These are phyloP conservation scores for Cenchrus purpureus DNA, from an alignment of 176 grass and related monocot genomes.

Conservation along the genomic window DNA sequence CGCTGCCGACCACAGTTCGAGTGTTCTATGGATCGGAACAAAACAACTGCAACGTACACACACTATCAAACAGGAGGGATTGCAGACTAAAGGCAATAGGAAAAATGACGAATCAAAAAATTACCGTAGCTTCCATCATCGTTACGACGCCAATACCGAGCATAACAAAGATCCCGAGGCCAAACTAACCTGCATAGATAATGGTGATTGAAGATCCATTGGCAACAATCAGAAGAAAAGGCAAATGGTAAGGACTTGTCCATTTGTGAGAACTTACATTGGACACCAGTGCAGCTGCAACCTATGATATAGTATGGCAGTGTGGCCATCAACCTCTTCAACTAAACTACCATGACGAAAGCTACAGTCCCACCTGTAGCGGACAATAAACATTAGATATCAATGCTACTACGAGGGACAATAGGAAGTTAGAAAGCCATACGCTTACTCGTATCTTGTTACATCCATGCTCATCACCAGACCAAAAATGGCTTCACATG, in stretches of 20 bases:
- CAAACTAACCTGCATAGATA: constrained; percentile 73
- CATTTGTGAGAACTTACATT: constrained; percentile 54
- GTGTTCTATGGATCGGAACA: constrained; percentile 85
- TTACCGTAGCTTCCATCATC: constrained; percentile 99
- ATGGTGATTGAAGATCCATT: neutral
- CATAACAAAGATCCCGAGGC: constrained; percentile 96
- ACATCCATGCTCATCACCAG: constrained; percentile 96
- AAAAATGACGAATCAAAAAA: constrained; percentile 15
- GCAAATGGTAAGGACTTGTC: neutral
- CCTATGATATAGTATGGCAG: constrained; percentile 82
- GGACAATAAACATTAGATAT: constrained; percentile 20
- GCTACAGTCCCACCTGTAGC: constrained; percentile 93
- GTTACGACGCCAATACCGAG: constrained; percentile 96
- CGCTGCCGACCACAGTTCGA: constrained; percentile 69
- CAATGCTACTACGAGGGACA: neutral
- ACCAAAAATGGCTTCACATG: constrained; percentile 91
- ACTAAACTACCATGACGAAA: constrained; percentile 91
- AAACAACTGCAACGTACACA: constrained; percentile 68
- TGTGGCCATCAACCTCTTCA: constrained; percentile 97
- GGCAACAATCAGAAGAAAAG: neutral
- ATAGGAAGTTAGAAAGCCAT: neutral
- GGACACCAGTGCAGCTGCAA: constrained; percentile 89
- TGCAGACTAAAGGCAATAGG: constrained; percentile 1
- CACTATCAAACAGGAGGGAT: constrained; percentile 15
- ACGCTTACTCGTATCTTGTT: constrained; percentile 87